These are phyloP conservation scores for Angophora floribunda DNA, from an alignment of 345 rosid genomes.

Conservation along the genomic window DNA sequence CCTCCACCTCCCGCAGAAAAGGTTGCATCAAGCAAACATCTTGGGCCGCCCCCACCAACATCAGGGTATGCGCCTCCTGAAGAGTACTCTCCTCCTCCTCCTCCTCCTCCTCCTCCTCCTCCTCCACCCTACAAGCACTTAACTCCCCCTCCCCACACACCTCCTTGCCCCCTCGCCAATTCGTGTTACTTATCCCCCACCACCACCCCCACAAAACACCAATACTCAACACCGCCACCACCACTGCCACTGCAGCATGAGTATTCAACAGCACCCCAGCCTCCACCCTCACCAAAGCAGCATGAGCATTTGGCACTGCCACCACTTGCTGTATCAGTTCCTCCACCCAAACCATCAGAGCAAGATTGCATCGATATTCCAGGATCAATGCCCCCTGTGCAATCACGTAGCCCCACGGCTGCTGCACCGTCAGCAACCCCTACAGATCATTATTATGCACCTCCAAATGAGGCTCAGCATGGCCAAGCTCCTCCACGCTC, in stretches of 20 bases:
- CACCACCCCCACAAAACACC: neutral
- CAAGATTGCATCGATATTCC: neutral
- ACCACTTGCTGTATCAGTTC: neutral
- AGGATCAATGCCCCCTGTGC: neutral
- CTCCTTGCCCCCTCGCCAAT: neutral
- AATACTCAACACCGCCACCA: neutral
- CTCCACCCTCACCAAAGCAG: conserved; percentile 1
- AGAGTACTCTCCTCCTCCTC: neutral
- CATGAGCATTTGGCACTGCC: neutral
- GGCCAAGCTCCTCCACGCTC: neutral
- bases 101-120: neutral
- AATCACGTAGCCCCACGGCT: neutral
- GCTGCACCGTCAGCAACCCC: neutral
- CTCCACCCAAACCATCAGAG: conserved; percentile 14
- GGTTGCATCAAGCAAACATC: neutral
- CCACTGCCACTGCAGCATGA: neutral
- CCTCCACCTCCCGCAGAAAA: neutral
- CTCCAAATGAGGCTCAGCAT: neutral
- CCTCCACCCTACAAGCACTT: neutral
- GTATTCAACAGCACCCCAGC: neutral
- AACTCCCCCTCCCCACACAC: neutral
- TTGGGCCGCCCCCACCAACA: conserved; percentile 1
- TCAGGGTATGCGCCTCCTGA: neutral
- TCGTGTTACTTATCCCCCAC: neutral
- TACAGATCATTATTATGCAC: neutral